phyloP scores from a whole-genome alignment of 2,329 filamentous ascomycete species.

The Cryphonectria parasitica region DNA sequence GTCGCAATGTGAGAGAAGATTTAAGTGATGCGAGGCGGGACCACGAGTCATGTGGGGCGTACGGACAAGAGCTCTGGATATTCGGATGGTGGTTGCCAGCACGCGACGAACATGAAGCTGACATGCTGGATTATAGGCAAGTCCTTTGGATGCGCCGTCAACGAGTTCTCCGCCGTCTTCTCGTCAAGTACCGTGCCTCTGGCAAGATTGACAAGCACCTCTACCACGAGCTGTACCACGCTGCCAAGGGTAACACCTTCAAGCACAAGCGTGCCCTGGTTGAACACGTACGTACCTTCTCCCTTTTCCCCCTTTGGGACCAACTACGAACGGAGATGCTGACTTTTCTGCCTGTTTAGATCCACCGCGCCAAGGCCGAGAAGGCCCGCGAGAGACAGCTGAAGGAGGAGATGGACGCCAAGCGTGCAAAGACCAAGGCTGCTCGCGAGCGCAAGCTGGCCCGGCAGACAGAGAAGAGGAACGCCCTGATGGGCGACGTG shows the following conservation, averaged over 20 bases:
- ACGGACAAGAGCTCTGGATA: constrained; percentile 20
- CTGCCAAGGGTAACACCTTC: constrained; percentile 99
- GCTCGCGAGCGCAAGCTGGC: constrained; percentile 97
- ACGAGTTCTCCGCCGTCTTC: constrained; percentile 96
- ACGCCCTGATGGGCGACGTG: constrained; percentile 76
- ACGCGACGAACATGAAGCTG: constrained; percentile 18
- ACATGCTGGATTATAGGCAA: constrained; percentile 65
- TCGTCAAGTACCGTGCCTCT: constrained; percentile 99
- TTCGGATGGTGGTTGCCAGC: background rate
- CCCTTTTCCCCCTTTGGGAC: background rate
- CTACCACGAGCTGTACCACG: constrained; percentile 99
- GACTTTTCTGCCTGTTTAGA: constrained; percentile 57
- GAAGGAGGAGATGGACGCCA: constrained; percentile 99
- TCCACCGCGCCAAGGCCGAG: constrained; percentile 99
- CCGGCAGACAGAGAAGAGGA: constrained; percentile 89
- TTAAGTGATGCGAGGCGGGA: constrained; percentile 6
- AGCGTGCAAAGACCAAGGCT: constrained; percentile 99
- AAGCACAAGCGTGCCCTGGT: constrained; percentile 99
- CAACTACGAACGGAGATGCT: background rate
- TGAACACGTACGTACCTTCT: constrained; percentile 85
- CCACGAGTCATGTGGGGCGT: constrained; percentile 1
- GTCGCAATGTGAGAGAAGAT: background rate
- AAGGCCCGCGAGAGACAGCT: constrained; percentile 93
- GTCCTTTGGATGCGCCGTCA: constrained; percentile 99
- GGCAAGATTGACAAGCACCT: constrained; percentile 99